A percentile compares a stretch with the other conserved stretches of the same genome.
Evolutionary conservation across 345 rosid species (phyloP).

Genomic region (Rhizophora mangle): DNA sequence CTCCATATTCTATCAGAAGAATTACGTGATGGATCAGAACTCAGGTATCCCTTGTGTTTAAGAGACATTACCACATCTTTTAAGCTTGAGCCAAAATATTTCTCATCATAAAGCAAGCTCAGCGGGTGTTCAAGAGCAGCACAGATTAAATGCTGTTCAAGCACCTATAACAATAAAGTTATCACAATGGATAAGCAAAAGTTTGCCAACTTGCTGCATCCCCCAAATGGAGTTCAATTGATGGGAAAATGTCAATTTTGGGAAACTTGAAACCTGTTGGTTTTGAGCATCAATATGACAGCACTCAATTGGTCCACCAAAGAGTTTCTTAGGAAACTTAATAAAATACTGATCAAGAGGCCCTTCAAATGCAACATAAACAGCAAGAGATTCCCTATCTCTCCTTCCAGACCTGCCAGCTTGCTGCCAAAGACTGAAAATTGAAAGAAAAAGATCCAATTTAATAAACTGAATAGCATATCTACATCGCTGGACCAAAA

Average conservation of each 20-base stretch:
- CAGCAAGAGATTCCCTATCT: conserved; percentile 77
- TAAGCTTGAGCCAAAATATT: conserved; percentile 66
- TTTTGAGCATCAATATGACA: conserved; percentile 84
- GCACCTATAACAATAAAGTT: conserved; percentile 51
- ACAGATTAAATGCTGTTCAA: conserved; percentile 83
- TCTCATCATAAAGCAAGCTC: conserved; percentile 67
- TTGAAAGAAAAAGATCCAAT: conserved; percentile 21
- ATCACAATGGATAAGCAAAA: conserved; percentile 16
- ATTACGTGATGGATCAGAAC: conserved; percentile 50
- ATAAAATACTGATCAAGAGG: conserved; percentile 94
- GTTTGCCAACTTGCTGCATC: conserved; percentile 12
- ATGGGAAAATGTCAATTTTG: conserved; percentile 5
- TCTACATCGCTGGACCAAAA: conserved; percentile 6
- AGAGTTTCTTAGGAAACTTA: conserved; percentile 80
- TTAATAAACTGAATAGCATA: conserved; percentile 18
- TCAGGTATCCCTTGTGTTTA: conserved; percentile 53
- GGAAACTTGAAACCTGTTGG: conserved; percentile 50
- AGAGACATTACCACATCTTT: conserved; percentile 47
- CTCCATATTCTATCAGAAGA: conserved; percentile 63
- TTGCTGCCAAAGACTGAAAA: conserved; percentile 86
- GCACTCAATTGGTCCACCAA: conserved; percentile 77
- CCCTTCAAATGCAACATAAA: conserved; percentile 77
- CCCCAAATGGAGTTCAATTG: conserved; percentile 7
- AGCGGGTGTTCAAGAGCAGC: conserved; percentile 84
- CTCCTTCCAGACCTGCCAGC: conserved; percentile 98